Percentiles rank a stretch among this genome's conserved stretches.
These are phyloP conservation scores for Rosa lucieae DNA, from an alignment of 306 rosid genomes.

Conservation along the genomic window DNA sequence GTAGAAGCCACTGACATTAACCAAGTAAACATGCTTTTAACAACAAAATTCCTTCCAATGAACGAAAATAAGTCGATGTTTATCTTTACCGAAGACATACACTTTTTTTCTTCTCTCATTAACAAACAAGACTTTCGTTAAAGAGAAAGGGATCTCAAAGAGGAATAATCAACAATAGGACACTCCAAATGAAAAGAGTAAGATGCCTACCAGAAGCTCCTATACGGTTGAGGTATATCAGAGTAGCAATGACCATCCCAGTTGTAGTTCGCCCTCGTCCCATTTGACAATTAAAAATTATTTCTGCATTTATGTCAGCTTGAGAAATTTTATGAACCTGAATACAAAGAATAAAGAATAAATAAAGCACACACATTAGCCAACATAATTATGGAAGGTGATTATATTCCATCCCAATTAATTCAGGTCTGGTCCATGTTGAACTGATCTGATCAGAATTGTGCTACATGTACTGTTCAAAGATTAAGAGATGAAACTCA, in stretches of 20 bases:
- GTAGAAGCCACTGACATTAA: too few species aligned
- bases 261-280: constrained; percentile 96
- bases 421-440: constrained; percentile 14
- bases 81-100: background rate
- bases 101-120: background rate
- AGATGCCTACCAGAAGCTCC: constrained; percentile 70
- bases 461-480: background rate
- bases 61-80: background rate
- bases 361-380: constrained; percentile 17
- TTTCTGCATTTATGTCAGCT: constrained; percentile 66
- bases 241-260: constrained; percentile 94
- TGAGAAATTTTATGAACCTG: constrained; percentile 83
- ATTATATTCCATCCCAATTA: constrained; percentile 5
- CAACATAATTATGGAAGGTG: constrained; percentile 8
- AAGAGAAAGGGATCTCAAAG: background rate
- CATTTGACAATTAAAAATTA: constrained; percentile 96
- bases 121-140: background rate
- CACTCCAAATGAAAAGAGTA: constrained; percentile 11
- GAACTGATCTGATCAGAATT: constrained; percentile 14
- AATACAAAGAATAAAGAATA: constrained; percentile 35
- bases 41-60: background rate
- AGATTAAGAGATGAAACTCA: constrained; percentile 36
- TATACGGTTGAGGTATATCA: constrained; percentile 75
- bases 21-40: background rate
- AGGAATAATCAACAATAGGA: constrained; percentile 4